Percentiles rank a stretch among this genome's conserved stretches.
Conservation (phyloP, 768 basidiomycete species). For the Leccinellum albellum region DNA sequence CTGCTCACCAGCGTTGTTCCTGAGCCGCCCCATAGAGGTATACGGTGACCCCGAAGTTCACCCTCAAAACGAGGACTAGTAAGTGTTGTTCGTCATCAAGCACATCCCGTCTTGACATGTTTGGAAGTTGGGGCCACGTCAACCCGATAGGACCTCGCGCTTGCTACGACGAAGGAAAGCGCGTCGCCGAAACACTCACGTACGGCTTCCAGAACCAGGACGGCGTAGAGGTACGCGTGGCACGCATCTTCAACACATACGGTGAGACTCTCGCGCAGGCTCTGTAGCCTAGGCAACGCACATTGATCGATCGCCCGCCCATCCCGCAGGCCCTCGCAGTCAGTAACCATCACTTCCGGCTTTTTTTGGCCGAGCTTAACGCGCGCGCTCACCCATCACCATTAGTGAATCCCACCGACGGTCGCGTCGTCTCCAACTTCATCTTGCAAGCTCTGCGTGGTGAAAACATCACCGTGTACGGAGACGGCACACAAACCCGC, state of each 20-base stretch:
- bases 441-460: conserved; percentile 96
- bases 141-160: conserved; percentile 98
- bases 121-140: conserved; percentile 88
- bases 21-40: conserved; percentile 57
- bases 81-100: conserved; percentile 28
- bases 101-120: conserved; percentile 15
- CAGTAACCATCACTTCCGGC: conserved; percentile 32
- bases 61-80: conserved; percentile 96
- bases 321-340: conserved; percentile 59
- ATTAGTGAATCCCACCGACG: conserved; percentile 92
- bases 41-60: conserved; percentile 99
- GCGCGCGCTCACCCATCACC: conserved; percentile 21
- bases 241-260: conserved; percentile 98
- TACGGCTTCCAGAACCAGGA: conserved; percentile 96
- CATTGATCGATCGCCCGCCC: background rate
- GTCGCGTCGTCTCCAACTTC: conserved; percentile 98
- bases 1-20: background rate
- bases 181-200: conserved; percentile 95
- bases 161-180: conserved; percentile 99
- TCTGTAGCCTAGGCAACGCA: background rate
- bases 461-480: conserved; percentile 96
- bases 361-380: conserved; percentile 10
- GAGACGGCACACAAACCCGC: conserved; percentile 89
- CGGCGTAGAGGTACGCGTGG: conserved; percentile 92
- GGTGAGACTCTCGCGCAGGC: conserved; percentile 36